phyloP scores from a whole-genome alignment of 2,329 filamentous ascomycete genomes.

The Drechslerella dactyloides region DNA sequence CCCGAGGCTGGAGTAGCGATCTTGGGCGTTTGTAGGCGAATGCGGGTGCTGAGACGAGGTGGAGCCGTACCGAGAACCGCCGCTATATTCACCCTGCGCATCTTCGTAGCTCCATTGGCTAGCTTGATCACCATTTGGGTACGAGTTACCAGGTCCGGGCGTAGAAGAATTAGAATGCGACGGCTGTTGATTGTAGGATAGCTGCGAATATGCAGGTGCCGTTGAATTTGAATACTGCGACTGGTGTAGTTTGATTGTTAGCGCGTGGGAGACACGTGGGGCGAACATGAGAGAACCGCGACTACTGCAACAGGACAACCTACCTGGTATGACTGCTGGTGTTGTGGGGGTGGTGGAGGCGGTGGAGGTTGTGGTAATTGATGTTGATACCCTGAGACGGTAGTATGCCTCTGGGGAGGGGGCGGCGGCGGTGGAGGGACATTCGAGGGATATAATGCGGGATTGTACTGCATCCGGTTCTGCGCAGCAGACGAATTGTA shows the following conservation, averaged over 20 bases:
- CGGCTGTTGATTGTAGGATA: slow-evolving; percentile 29
- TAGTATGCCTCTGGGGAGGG: slow-evolving; percentile 40
- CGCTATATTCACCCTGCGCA: slow-evolving; percentile 29
- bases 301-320: background rate
- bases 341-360: slow-evolving; percentile 36
- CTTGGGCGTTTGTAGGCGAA: slow-evolving; percentile 11
- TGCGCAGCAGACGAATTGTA: slow-evolving; percentile 36
- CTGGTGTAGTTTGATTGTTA: slow-evolving; percentile 8
- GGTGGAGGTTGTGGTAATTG: slow-evolving; percentile 30
- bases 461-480: slow-evolving; percentile 42
- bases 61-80: slow-evolving; percentile 20
- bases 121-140: slow-evolving; percentile 27
- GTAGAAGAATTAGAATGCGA: slow-evolving; percentile 12
- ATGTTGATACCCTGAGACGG: slow-evolving; percentile 33
- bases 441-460: slow-evolving; percentile 33
- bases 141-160: slow-evolving; percentile 9
- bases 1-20: background rate
- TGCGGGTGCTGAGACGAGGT: slow-evolving; percentile 24
- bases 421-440: slow-evolving; percentile 45
- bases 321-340: slow-evolving; percentile 42
- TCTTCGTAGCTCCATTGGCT: slow-evolving; percentile 35
- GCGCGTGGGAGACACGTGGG: slow-evolving; percentile 2
- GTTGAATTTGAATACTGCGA: slow-evolving; percentile 22
- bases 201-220: slow-evolving; percentile 32
- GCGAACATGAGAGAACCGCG: background rate